These are phyloP conservation scores for Extremus antarcticus DNA, from an alignment of 495 filamentous ascomycete genomes.

Conservation along the genomic window DNA sequence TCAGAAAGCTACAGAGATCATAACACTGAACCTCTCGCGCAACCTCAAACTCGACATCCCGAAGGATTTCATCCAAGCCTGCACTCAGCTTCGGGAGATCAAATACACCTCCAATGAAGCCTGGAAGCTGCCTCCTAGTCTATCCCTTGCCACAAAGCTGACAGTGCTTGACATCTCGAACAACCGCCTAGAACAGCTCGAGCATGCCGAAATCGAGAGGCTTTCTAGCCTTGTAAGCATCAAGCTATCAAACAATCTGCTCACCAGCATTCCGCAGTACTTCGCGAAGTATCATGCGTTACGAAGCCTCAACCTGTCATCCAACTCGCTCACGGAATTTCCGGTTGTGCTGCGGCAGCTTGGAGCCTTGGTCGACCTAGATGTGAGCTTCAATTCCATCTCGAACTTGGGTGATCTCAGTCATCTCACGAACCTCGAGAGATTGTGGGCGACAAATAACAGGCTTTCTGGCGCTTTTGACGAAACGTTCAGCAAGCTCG, in stretches of 20 bases:
- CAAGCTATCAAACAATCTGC: conserved; percentile 83
- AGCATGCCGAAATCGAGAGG: conserved; percentile 64
- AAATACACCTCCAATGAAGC: conserved; percentile 90
- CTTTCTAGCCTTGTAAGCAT: conserved; percentile 72
- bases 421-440: conserved; percentile 63
- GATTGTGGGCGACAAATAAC: conserved; percentile 94
- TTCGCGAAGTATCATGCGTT: conserved; percentile 69
- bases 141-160: conserved; percentile 68
- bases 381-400: conserved; percentile 94
- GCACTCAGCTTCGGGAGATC: conserved; percentile 83
- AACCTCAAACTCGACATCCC: conserved; percentile 90
- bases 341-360: conserved; percentile 75
- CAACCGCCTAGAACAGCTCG: conserved; percentile 77
- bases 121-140: conserved; percentile 70
- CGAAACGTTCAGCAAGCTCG: conserved; percentile 53
- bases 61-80: conserved; percentile 92
- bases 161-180: conserved; percentile 91
- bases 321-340: conserved; percentile 78
- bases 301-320: conserved; percentile 78
- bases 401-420: conserved; percentile 67
- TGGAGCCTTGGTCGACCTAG: conserved; percentile 76
- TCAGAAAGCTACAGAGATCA: conserved; percentile 82
- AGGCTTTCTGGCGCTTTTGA: conserved; percentile 64
- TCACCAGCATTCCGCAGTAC: conserved; percentile 64
- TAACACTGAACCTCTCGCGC: conserved; percentile 81